phyloP scores from a whole-genome alignment of 2,329 filamentous ascomycete species.

The Beauveria scarabaeidicola region DNA sequence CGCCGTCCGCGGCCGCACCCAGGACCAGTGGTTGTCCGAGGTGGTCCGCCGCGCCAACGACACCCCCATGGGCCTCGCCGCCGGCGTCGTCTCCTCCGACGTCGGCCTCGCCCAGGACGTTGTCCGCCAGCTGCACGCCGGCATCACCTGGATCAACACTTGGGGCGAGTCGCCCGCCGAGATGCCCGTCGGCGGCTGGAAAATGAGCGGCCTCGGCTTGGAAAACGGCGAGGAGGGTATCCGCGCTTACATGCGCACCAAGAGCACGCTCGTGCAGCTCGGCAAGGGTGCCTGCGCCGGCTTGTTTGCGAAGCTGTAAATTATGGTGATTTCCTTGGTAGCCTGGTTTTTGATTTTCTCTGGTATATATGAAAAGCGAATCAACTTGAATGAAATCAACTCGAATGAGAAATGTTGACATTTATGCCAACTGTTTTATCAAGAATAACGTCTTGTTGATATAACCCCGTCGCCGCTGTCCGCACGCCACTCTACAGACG shows the following conservation, averaged over 20 bases:
- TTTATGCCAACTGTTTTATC: not conserved
- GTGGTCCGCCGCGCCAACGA: conserved; percentile 65
- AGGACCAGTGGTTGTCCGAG: conserved; percentile 47
- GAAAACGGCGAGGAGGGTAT: conserved; percentile 78
- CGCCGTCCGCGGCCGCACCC: conserved; percentile 32
- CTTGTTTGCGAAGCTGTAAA: conserved; percentile 62
- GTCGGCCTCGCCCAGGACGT: conserved; percentile 66
- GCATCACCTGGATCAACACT: conserved; percentile 87
- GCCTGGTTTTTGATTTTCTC: not conserved
- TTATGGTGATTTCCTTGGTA: not conserved
- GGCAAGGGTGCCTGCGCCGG: conserved; percentile 51
- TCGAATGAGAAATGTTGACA: not conserved
- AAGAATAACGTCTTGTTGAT: no score
- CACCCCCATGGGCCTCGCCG: conserved; percentile 71
- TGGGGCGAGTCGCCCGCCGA: conserved; percentile 90
- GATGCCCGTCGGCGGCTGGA: conserved; percentile 91
- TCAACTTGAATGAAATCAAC: not conserved
- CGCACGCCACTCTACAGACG: no score
- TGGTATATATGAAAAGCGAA: not conserved
- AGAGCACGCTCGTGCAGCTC: conserved; percentile 82
- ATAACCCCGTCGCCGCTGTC: no score
- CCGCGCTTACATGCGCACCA: conserved; percentile 75
- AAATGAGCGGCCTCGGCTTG: conserved; percentile 77
- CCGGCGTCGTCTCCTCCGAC: conserved; percentile 73
- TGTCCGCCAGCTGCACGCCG: conserved; percentile 63